Evolutionary conservation across 345 rosid species (phyloP), one percentile per base, ranked within the genome.

Genomic region (Pistacia vera): DNA sequence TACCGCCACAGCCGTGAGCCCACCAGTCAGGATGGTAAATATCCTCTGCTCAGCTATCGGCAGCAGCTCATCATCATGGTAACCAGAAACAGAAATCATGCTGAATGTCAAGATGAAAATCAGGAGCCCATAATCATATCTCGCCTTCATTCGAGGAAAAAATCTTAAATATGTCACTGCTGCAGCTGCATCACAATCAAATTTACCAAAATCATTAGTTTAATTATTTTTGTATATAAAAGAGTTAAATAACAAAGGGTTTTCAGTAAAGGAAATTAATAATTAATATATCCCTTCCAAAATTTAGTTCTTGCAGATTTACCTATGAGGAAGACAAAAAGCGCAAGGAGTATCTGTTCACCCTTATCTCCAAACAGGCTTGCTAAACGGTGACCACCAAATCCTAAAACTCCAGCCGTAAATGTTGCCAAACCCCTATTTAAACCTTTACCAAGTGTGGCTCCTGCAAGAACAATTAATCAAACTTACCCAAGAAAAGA

Each of bases 41-140:
- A 82, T 57, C 41, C 85, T 69, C 25, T 41, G 28, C 0, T 76
- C 69, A 1, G 85, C 81, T 10, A 68, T 35, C 16, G 38, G 44
- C 1, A 79, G 8, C 14, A 79, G 54, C 64, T 79, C 65, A 30
- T 70, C 46, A 2, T 68, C 73, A 12, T 71, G 56, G 35, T 71
- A 79, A 55, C 80, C 81, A 17, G 74, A 72, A 46, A 63, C 62
- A 0, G 86, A 64, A 22, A 84, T 77, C 78, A 84, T 35, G 30
- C 83, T 58, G 73, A 81, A 84, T 35, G 85, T 84, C 63, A 84
- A 54, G 74, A 81, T 79, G 20, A 82, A 84, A 41, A 84, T 66
- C 76, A 79, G 28, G 11, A 84, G 68, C 54, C 87, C 87, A 60
- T 84, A 81, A 54, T 84, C 85, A 46, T 82, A 84, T 82, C 76